Base-by-base conservation (phyloP, 139 green algal species). In the Asterochloris erici region DNA sequence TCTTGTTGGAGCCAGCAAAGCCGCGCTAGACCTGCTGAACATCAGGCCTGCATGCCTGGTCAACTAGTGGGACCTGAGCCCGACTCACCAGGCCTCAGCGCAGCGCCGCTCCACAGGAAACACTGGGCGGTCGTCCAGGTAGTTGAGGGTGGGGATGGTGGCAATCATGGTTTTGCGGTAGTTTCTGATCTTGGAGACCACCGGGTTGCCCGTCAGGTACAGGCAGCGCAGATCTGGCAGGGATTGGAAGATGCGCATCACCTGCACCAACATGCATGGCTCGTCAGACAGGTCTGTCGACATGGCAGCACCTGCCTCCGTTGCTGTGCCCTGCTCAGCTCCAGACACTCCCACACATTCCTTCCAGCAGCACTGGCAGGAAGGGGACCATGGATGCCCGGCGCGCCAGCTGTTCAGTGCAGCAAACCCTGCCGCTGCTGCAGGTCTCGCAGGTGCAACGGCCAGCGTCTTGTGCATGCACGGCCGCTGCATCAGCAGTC, bases 101-200 rank as follows among this genome's bases (percentile, higher is more conserved):
- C 86, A 88, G 19, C 83, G 79, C 26, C 94, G 82, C 86, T 98
- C 95, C 63, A 90, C 73, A 12, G 95, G 89, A 70, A 91, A 94
- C 10, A 98, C 88, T 14, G 95, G 95, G 19, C 94, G 85, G 74
- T 98, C 94, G 76, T 98, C 94, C 38, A 98, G 83, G 87, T 98
- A 98, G 13, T 86, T 92, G 13, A 98, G 89, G 10, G 60, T 80
- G 0, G 88, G 87, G 17, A 96, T 82, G 12, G 78, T 63, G 9
- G 87, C 74, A 64, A 98, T 87, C 12, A 97, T 0, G 0, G 74
- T 80, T 79, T 96, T 96, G 64, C 94, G 85, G 86, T 97, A 98
- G 84, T 94, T 91, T 62, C 83, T 85, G 28, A 94, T 91, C 63
- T 83, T 87, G 29, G 82, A 89, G 14, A 98, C 93, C 14, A 96